phyloP scores from a whole-genome alignment of 306 rosid species.

The Lotus japonicus region DNA sequence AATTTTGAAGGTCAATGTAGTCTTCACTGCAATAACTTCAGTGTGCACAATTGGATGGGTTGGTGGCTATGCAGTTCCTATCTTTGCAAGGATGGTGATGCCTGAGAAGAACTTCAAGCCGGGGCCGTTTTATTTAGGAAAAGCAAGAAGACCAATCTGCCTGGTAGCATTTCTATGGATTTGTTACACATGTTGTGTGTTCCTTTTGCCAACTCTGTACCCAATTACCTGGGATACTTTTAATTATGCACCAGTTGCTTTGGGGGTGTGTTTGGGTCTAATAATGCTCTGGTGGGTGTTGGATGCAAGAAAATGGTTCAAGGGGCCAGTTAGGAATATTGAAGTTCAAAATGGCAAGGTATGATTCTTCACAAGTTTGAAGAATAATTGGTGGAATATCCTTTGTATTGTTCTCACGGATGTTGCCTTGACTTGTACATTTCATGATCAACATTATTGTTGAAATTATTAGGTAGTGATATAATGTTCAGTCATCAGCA shows the following conservation, averaged over 20 bases:
- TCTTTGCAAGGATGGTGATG: constrained; percentile 75
- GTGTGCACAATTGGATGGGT: constrained; percentile 82
- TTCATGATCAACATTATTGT: not conserved
- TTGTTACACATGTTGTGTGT: constrained; percentile 79
- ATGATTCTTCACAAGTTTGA: constrained; percentile 16
- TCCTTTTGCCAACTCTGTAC: constrained; percentile 67
- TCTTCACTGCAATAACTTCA: constrained; percentile 76
- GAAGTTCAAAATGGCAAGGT: constrained; percentile 49
- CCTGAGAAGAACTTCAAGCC: constrained; percentile 60
- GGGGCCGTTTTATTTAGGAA: constrained; percentile 78
- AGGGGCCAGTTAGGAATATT: constrained; percentile 77
- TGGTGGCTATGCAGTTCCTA: constrained; percentile 88
- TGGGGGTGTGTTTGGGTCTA: constrained; percentile 50
- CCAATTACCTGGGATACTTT: constrained; percentile 69
- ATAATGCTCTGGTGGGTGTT: constrained; percentile 82
- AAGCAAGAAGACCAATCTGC: constrained; percentile 70
- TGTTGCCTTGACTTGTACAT: constrained; percentile 4
- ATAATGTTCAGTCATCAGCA: not conserved
- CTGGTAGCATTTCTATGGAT: constrained; percentile 74
- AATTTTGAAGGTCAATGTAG: constrained; percentile 61
- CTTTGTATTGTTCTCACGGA: not conserved
- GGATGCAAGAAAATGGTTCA: constrained; percentile 91
- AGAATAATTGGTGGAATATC: not conserved
- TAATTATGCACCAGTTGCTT: constrained; percentile 82
- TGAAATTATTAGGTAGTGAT: not conserved